Base-by-base conservation (phyloP, 2,329 filamentous ascomycete genomes). In the Fusarium secorum region DNA sequence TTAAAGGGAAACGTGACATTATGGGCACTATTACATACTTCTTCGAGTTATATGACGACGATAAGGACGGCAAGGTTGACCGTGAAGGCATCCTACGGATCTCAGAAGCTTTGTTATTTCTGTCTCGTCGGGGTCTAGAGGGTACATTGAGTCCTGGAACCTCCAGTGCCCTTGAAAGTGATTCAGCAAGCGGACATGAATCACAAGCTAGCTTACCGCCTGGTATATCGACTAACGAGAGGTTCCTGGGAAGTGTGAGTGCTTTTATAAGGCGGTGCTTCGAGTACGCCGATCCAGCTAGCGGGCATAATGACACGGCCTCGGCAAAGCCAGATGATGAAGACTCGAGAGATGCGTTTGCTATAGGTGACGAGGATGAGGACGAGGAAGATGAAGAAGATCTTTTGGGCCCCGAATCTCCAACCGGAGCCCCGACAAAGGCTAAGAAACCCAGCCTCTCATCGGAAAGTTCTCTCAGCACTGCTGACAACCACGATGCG, bases 11-110 rank as follows among this genome's bases (percentile, higher is more conserved):
- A 60, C 91, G 91, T 49, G 96, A 99, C 80, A 98, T 99, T 72
- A 98, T 99, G 95, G 93, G 93, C 33, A 96, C 93, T 64, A 98
- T 99, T 77, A 96, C 91, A 66, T 98, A 98, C 81, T 98, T 99
- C 80, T 99, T 99, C 75, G 93, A 98, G 76, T 88, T 99, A 1
- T 98, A 98, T 79, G 96, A 99, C 78, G 95, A 99, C 72, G 92
- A 95, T 75, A 88, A 90, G 3, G 94, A 97, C 78, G 96, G 96
- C 30, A 94, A 89, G 74, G 95, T 99, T 9, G 96, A 98, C 77
- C 90, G 96, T 15, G 96, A 99, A 80, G 96, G 96, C 10, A 99
- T 99, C 63, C 81, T 99, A 46, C 87, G 94, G 48, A 98, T 99
- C 78, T 98, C 95, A 0, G 96, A 99, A 81, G 94, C 95, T 1